Evolutionary conservation across 352 stramenopile species (phyloP).

Genomic region (Phytophthora sp.): DNA sequence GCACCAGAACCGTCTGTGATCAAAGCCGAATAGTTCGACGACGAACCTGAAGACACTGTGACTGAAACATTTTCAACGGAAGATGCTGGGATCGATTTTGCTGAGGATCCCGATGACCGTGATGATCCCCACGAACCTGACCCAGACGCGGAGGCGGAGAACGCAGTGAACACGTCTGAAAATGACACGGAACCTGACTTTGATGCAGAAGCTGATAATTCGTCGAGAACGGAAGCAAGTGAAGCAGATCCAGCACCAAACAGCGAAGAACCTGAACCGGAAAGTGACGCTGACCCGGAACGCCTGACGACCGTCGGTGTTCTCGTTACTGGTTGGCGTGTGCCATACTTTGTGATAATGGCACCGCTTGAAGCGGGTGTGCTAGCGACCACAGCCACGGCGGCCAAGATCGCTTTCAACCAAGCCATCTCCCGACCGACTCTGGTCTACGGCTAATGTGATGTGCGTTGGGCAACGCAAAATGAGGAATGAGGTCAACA

Average conservation of each 20-base stretch:
- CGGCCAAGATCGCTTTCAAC: neutral
- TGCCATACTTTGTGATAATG: conserved; percentile 13
- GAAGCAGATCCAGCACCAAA: neutral
- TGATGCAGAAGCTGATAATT: neutral
- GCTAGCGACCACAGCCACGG: neutral
- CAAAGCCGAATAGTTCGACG: conserved; percentile 19
- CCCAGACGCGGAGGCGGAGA: neutral
- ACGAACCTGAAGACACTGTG: conserved; percentile 11
- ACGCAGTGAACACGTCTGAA: conserved; percentile 7
- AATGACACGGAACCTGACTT: conserved; percentile 7
- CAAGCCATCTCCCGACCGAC: conserved; percentile 1
- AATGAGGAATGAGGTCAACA: conserved; percentile 19
- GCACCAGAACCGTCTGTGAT: conserved; percentile 18
- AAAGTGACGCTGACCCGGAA: conserved; percentile 2
- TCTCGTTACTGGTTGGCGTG: neutral
- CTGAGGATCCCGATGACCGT: neutral
- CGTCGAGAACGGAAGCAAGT: neutral
- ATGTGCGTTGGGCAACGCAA: conserved; percentile 10
- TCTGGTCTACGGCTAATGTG: neutral
- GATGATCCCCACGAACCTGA: neutral
- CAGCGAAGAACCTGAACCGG: neutral
- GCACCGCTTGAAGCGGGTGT: neutral
- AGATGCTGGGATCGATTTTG: neutral
- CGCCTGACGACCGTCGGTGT: neutral
- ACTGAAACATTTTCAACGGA: conserved; percentile 9